These are phyloP conservation scores for Annulohypoxylon nitens DNA, from an alignment of 495 filamentous ascomycete species.

Conservation along the genomic window DNA sequence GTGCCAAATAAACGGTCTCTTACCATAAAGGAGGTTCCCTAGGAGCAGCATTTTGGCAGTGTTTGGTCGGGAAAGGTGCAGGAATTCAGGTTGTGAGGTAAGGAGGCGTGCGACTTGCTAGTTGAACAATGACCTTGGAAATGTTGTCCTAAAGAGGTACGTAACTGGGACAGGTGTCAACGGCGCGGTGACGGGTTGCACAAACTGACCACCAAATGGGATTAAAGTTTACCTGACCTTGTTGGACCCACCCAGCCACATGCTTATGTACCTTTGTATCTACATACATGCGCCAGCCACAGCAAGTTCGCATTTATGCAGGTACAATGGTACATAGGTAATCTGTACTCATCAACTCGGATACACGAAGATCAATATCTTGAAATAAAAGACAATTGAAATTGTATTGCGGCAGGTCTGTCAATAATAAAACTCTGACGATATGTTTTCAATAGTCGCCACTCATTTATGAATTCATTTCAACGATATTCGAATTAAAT, in stretches of 20 bases:
- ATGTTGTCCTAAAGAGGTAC: constrained; percentile 16
- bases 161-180: constrained; percentile 44
- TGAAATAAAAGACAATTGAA: constrained; percentile 7
- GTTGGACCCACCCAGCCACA: neutral
- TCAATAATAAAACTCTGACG: constrained; percentile 14
- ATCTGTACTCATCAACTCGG: constrained; percentile 19
- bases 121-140: constrained; percentile 4
- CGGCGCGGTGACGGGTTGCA: constrained; percentile 39
- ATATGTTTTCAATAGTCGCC: neutral
- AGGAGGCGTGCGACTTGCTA: constrained; percentile 11
- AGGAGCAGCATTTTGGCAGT: constrained; percentile 72
- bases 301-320: neutral
- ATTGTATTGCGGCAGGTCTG: constrained; percentile 30
- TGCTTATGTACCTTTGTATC: neutral
- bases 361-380: constrained; percentile 6
- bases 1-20: neutral
- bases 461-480: neutral
- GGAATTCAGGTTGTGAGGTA: neutral
- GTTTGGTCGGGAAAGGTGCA: constrained; percentile 27
- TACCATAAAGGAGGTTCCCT: constrained; percentile 81
- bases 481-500: neutral
- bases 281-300: neutral
- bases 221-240: neutral
- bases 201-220: neutral
- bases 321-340: constrained; percentile 1